These are phyloP conservation scores for Ceratobasidium sp. DNA, from an alignment of 1,284 basidiomycete genomes.

Conservation along the genomic window DNA sequence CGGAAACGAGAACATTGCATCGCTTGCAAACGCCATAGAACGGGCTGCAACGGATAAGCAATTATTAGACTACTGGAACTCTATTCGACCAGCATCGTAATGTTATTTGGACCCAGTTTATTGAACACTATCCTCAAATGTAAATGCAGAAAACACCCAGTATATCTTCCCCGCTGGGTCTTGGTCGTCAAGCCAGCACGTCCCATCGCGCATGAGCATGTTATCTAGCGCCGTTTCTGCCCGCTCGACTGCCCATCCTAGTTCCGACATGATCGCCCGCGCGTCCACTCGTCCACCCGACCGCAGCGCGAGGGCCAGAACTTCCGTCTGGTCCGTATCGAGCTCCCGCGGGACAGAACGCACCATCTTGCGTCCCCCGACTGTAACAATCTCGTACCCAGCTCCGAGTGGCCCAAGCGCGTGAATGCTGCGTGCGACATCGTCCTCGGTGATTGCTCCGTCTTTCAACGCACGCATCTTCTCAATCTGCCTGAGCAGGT, in stretches of 20 bases:
- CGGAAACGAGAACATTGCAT: constrained; percentile 48
- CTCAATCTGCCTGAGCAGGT: constrained; percentile 82
- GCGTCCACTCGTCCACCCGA: constrained; percentile 73
- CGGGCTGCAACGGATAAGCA: constrained; percentile 58
- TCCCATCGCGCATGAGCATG: constrained; percentile 88
- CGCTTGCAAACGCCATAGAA: constrained; percentile 55
- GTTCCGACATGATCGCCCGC: constrained; percentile 54
- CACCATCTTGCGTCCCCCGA: constrained; percentile 73
- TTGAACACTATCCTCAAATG: constrained; percentile 42
- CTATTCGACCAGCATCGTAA: constrained; percentile 1
- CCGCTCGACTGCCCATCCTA: constrained; percentile 83
- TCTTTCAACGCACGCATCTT: constrained; percentile 70
- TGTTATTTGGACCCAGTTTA: constrained; percentile 4
- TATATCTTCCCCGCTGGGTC: constrained; percentile 72
- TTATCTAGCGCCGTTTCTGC: constrained; percentile 85
- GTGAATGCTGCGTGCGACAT: constrained; percentile 87
- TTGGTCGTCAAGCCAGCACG: constrained; percentile 95
- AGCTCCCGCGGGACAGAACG: constrained; percentile 80
- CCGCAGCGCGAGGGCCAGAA: constrained; percentile 78
- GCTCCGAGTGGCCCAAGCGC: constrained; percentile 87
- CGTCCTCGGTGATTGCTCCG: constrained; percentile 75
- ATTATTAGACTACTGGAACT: constrained; percentile 60
- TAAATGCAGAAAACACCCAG: constrained; percentile 76
- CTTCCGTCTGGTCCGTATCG: constrained; percentile 81
- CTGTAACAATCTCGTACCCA: constrained; percentile 86